Conservation (phyloP, 2,329 filamentous ascomycete genomes). For the Salinomyces thailandicus region DNA sequence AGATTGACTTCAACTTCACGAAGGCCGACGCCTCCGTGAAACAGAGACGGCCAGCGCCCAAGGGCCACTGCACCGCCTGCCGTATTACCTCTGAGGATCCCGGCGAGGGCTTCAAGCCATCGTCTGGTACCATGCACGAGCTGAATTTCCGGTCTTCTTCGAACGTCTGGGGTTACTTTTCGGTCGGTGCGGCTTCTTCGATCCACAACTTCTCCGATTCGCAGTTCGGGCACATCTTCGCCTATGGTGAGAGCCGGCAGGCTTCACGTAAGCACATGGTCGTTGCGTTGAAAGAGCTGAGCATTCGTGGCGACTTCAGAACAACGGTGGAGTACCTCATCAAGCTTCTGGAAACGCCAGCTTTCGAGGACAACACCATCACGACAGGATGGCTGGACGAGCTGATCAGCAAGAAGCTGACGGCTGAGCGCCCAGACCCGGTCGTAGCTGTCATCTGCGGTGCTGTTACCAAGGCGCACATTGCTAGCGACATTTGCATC, state of each 20-base stretch:
- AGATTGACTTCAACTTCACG: constrained; percentile 96
- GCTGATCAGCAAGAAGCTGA: constrained; percentile 94
- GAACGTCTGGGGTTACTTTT: constrained; percentile 99
- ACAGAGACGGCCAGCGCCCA: constrained; percentile 82
- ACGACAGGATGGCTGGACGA: constrained; percentile 98
- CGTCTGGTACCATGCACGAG: constrained; percentile 97
- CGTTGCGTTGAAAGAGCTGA: constrained; percentile 93
- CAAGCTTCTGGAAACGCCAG: constrained; percentile 94
- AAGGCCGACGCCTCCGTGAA: constrained; percentile 70
- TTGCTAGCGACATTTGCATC: constrained; percentile 83
- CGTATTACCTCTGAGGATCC: constrained; percentile 99
- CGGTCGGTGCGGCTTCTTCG: constrained; percentile 87
- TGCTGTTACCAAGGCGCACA: constrained; percentile 87
- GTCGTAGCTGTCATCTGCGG: constrained; percentile 92
- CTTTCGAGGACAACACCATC: constrained; percentile 98
- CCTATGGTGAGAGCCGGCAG: constrained; percentile 93
- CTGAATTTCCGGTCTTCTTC: constrained; percentile 98
- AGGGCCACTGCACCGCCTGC: constrained; percentile 95
- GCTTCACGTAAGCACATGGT: constrained; percentile 99
- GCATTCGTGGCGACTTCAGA: constrained; percentile 97
- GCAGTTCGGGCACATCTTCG: constrained; percentile 98
- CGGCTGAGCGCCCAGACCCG: constrained; percentile 85
- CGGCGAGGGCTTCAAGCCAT: constrained; percentile 98
- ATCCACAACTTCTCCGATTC: constrained; percentile 99
- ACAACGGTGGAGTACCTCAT: constrained; percentile 98